Percentiles rank a stretch among this genome's conserved stretches.
phyloP scores from a whole-genome alignment of 805 yeast species.

The Saccharomycopsis sp. region DNA sequence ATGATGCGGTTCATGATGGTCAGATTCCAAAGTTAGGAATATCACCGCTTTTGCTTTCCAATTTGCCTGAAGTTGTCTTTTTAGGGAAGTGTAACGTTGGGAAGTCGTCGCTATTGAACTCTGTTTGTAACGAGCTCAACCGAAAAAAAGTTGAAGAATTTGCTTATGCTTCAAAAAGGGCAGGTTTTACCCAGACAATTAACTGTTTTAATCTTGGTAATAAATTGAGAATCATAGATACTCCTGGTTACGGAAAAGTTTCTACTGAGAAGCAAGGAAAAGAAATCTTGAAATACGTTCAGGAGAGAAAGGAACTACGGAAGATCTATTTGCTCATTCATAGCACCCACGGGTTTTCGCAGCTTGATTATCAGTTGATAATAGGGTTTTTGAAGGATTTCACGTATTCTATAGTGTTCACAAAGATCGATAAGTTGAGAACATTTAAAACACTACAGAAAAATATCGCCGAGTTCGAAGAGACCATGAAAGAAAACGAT shows the following conservation, averaged over 20 bases:
- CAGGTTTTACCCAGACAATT: conserved; percentile 55
- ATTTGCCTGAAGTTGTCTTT: conserved; percentile 66
- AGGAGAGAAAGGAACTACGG: conserved; percentile 44
- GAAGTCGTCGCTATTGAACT: conserved; percentile 70
- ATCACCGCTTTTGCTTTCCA: background rate
- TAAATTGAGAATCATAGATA: conserved; percentile 62
- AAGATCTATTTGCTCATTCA: conserved; percentile 59
- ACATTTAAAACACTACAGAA: conserved; percentile 24
- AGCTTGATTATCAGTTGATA: conserved; percentile 45
- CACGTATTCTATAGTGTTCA: conserved; percentile 68
- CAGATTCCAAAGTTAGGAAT: background rate
- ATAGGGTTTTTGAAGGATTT: conserved; percentile 52
- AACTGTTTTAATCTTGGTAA: conserved; percentile 62
- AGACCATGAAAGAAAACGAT: conserved; percentile 31
- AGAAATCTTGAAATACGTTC: conserved; percentile 56
- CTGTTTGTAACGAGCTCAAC: conserved; percentile 39
- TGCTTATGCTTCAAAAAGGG: conserved; percentile 49
- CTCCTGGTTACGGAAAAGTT: conserved; percentile 85
- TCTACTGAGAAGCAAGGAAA: conserved; percentile 66
- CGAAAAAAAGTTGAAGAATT: conserved; percentile 29
- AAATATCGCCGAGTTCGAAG: conserved; percentile 32
- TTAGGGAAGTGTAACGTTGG: conserved; percentile 85
- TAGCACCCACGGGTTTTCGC: conserved; percentile 51
- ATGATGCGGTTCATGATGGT: background rate
- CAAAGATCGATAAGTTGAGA: conserved; percentile 61